phyloP scores from a whole-genome alignment of 2,329 filamentous ascomycete species.

The Xylariaceae sp. region DNA sequence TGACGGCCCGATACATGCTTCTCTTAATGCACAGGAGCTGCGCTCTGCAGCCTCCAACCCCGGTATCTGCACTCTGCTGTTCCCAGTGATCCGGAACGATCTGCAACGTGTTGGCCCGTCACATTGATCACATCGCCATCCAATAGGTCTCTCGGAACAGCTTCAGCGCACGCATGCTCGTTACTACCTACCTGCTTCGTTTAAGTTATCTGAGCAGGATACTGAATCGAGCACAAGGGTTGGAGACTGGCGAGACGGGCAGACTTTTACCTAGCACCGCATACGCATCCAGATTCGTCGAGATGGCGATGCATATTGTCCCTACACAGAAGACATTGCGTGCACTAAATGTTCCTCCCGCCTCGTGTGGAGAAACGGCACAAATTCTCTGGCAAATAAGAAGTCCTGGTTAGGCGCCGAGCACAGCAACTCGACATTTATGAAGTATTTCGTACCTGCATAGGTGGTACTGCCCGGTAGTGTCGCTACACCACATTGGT shows the following conservation, averaged over 20 bases:
- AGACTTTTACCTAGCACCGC: neutral
- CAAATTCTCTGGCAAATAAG: constrained; percentile 17
- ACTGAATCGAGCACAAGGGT: constrained; percentile 5
- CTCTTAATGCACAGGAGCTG: neutral
- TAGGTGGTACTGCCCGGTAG: neutral
- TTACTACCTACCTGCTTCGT: neutral
- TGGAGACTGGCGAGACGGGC: too few species aligned
- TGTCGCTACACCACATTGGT: neutral
- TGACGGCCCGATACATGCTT: neutral
- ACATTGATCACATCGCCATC: neutral
- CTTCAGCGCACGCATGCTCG: neutral
- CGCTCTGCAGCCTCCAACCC: neutral
- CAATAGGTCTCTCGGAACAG: neutral
- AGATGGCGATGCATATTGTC: neutral
- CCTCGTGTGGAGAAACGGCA: constrained; percentile 11
- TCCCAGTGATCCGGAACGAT: neutral
- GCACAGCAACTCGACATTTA: neutral
- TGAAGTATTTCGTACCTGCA: neutral
- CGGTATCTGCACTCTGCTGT: neutral
- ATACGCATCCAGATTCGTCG: constrained; percentile 13
- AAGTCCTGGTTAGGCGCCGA: constrained; percentile 17
- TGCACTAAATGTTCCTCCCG: neutral
- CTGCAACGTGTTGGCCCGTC: neutral
- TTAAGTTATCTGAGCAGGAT: neutral
- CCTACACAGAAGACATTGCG: neutral